Evolutionary conservation across 805 yeast genomes (phyloP).

Genomic region (Candida cerambycidarum): DNA sequence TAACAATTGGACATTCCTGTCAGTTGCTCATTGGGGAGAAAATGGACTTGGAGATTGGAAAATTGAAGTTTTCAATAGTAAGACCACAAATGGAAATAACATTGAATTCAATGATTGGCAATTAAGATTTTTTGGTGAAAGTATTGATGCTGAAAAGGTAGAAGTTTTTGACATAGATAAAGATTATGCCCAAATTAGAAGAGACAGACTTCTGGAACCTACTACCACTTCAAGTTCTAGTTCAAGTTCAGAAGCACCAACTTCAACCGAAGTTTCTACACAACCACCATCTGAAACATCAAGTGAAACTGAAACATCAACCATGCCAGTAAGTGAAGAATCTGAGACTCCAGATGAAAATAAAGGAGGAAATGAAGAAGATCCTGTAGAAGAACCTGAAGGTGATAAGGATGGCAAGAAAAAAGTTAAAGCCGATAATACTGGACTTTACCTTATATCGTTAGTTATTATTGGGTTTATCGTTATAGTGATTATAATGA

Average conservation of each 20-base stretch:
- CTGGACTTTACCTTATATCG: conserved; percentile 61
- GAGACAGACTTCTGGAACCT: conserved; percentile 20
- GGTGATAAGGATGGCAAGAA: conserved; percentile 38
- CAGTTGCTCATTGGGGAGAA: conserved; percentile 99
- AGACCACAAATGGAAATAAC: conserved; percentile 35
- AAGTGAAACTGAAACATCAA: too few species aligned
- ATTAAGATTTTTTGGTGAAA: conserved; percentile 79
- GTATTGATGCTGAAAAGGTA: conserved; percentile 62
- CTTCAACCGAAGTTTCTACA: background rate
- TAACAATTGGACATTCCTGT: conserved; percentile 85
- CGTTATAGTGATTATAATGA: conserved; percentile 46
- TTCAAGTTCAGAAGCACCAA: conserved; percentile 1
- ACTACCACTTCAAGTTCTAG: background rate
- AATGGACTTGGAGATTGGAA: conserved; percentile 80
- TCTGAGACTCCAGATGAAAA: conserved; percentile 11
- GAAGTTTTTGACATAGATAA: conserved; percentile 51
- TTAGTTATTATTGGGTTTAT: conserved; percentile 60
- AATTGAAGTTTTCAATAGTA: conserved; percentile 50
- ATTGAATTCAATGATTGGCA: conserved; percentile 65
- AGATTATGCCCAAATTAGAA: conserved; percentile 45
- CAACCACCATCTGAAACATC: conserved; percentile 4
- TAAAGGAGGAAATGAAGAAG: conserved; percentile 27
- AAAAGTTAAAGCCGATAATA: conserved; percentile 41
- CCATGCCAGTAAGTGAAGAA: background rate
- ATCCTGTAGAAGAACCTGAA: conserved; percentile 16